These are phyloP conservation scores for Zygoascus biomembranicola DNA, from an alignment of 805 yeast genomes.

Conservation along the genomic window DNA sequence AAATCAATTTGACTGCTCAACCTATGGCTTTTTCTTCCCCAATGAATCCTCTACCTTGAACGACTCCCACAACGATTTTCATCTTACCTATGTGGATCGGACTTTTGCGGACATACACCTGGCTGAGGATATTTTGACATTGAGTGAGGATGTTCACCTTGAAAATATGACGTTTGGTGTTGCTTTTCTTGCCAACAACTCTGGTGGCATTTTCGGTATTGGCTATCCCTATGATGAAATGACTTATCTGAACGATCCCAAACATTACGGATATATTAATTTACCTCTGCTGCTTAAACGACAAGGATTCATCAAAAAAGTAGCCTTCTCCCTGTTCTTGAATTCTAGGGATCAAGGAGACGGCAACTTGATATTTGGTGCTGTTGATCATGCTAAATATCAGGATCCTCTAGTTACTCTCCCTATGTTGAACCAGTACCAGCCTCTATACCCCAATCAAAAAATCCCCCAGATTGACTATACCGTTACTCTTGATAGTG, in stretches of 20 bases:
- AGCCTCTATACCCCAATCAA: background rate
- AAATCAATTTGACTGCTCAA: conserved; percentile 1
- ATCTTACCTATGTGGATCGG: background rate
- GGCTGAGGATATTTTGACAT: background rate
- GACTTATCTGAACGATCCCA: conserved; percentile 18
- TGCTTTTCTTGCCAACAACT: background rate
- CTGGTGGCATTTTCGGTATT: conserved; percentile 1
- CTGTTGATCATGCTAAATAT: conserved; percentile 24
- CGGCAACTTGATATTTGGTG: conserved; percentile 38
- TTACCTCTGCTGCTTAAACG: conserved; percentile 29
- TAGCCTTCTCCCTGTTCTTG: conserved; percentile 41
- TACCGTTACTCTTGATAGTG: conserved; percentile 14
- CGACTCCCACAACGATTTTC: background rate
- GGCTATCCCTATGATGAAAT: conserved; percentile 25
- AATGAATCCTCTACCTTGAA: background rate
- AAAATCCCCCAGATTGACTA: conserved; percentile 1
- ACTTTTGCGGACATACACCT: background rate
- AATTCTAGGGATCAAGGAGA: conserved; percentile 25
- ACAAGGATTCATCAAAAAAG: conserved; percentile 33
- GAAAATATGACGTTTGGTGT: background rate
- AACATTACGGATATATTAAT: conserved; percentile 20
- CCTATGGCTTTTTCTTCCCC: background rate
- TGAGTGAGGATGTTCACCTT: background rate
- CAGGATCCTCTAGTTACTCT: conserved; percentile 18
- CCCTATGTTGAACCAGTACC: conserved; percentile 22